Percentiles rank a stretch among this genome's conserved stretches.
phyloP scores from a whole-genome alignment of 306 rosid genomes.

The Mucuna pruriens region DNA sequence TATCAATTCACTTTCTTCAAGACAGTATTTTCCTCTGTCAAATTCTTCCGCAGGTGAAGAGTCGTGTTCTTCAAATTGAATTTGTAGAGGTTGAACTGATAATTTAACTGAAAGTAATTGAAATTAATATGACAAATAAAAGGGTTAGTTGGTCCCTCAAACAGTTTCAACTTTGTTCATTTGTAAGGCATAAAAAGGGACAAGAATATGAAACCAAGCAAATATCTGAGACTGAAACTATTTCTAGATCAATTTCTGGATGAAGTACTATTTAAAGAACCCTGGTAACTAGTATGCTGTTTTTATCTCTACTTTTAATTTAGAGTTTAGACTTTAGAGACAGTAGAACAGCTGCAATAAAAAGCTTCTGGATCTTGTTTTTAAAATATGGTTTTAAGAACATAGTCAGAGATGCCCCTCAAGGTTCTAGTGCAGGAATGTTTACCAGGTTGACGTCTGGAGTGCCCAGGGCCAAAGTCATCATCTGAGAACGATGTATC shows the following conservation, averaged over 20 bases:
- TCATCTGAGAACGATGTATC: slow-evolving; percentile 73
- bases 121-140: slow-evolving; percentile 16
- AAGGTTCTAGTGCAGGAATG: slow-evolving; percentile 11
- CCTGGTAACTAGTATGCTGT: background rate
- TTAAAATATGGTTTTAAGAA: background rate
- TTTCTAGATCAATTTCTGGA: background rate
- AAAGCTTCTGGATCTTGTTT: background rate
- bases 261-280: background rate
- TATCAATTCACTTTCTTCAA: slow-evolving; percentile 63
- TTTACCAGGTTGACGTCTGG: slow-evolving; percentile 60
- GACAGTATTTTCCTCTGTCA: slow-evolving; percentile 42
- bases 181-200: background rate
- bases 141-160: slow-evolving; percentile 14
- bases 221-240: background rate
- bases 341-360: background rate
- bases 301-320: background rate
- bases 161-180: background rate
- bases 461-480: slow-evolving; percentile 58
- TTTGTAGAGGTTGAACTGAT: slow-evolving; percentile 58
- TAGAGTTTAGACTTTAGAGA: slow-evolving; percentile 1
- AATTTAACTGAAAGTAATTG: slow-evolving; percentile 55
- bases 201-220: slow-evolving; percentile 20
- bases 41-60: slow-evolving; percentile 51
- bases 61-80: slow-evolving; percentile 72
- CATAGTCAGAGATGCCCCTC: background rate